Percentiles rank a stretch among this genome's conserved stretches.
phyloP scores from a whole-genome alignment of 768 basidiomycete species.

The Psilocybe sp. region DNA sequence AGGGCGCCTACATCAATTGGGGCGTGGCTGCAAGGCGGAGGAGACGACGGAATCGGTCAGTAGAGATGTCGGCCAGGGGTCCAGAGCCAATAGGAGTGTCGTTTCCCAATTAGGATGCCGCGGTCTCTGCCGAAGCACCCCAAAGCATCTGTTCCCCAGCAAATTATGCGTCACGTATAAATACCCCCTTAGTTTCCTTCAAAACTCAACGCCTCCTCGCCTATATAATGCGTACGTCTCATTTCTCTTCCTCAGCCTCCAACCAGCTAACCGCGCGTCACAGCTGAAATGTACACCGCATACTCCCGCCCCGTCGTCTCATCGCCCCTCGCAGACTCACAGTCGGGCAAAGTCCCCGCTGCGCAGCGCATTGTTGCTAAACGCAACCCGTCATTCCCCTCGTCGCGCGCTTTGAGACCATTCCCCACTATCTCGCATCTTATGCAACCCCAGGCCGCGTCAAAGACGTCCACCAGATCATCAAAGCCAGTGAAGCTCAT shows the following conservation, averaged over 20 bases:
- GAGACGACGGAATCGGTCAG: background rate
- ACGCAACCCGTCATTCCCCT: slow-evolving; percentile 55
- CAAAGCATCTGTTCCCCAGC: slow-evolving; percentile 25
- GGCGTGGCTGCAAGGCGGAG: background rate
- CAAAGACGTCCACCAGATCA: slow-evolving; percentile 18
- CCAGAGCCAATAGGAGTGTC: too few species aligned
- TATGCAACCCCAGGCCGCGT: slow-evolving; percentile 29
- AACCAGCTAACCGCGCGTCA: slow-evolving; percentile 3
- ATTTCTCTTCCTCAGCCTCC: slow-evolving; percentile 1
- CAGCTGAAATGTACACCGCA: slow-evolving; percentile 41
- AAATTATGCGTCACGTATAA: slow-evolving; percentile 26
- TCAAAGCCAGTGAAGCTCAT: slow-evolving; percentile 69
- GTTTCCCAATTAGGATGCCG: too few species aligned
- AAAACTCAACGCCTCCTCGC: slow-evolving; percentile 8
- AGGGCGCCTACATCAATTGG: too few species aligned
- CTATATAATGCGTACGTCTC: slow-evolving; percentile 35
- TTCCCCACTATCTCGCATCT: slow-evolving; percentile 63
- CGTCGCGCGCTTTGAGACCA: slow-evolving; percentile 75
- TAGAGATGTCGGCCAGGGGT: too few species aligned
- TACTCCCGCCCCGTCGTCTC: slow-evolving; percentile 54
- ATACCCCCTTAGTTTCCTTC: slow-evolving; percentile 18
- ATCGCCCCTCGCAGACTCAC: slow-evolving; percentile 57
- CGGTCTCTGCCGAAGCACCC: slow-evolving; percentile 25
- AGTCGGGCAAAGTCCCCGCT: slow-evolving; percentile 25
- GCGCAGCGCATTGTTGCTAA: slow-evolving; percentile 34